Conservation (phyloP, 345 rosid genomes). For the Laguncularia racemosa region DNA sequence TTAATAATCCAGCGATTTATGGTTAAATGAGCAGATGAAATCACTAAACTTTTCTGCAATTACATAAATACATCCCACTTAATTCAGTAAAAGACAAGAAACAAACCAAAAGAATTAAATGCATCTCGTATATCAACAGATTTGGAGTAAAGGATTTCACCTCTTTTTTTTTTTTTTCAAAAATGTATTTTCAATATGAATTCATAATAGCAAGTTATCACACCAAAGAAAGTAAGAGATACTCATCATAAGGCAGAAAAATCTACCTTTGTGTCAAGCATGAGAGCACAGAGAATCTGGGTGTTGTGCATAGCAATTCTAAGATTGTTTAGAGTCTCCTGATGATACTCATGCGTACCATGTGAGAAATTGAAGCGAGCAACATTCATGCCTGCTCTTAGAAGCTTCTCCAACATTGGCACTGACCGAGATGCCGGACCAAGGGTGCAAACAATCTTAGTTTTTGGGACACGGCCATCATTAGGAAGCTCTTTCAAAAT, state of each 20-base stretch:
- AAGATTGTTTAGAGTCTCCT: constrained; percentile 78
- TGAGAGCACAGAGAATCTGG: constrained; percentile 62
- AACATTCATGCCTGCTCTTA: constrained; percentile 92
- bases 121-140: no score
- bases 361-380: constrained; percentile 99
- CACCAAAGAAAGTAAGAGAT: neutral
- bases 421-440: constrained; percentile 91
- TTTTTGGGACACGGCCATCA: constrained; percentile 67
- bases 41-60: no score
- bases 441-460: constrained; percentile 90
- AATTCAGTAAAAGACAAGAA: no score
- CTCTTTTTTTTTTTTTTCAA: no score
- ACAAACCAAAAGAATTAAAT: no score
- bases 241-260: neutral
- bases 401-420: constrained; percentile 79
- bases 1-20: no score
- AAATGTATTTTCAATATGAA: no score
- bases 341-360: constrained; percentile 92
- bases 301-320: constrained; percentile 57
- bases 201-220: neutral
- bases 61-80: no score
- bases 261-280: constrained; percentile 74
- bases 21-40: no score
- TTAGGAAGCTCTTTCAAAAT: constrained; percentile 49
- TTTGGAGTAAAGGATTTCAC: no score